Base-by-base conservation (phyloP, 805 yeast genomes). In the Cyberlindnera samutprakarnensis region DNA sequence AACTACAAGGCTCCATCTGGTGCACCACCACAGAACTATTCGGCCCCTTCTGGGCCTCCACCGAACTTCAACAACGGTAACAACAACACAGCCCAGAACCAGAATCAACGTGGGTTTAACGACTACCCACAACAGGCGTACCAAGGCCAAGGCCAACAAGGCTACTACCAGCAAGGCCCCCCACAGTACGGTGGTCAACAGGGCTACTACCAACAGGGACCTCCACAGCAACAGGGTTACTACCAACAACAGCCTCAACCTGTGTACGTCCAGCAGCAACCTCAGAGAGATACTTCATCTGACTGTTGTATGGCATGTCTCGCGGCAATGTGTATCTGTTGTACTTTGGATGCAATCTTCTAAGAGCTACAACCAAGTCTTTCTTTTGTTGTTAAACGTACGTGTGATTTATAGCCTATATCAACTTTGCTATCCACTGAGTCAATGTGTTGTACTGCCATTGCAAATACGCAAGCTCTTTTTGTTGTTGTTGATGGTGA, bases 251-350 rank as follows among this genome's bases (percentile, higher is more conserved):
- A 63, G 39, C 73, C 58, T 33, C 75, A 69, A 42, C 75, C 75
- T 0, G 60, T 69, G 9, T 70, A 70, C 31, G 74, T 69, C 15
- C 77, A 70, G 42, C 75, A 68, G 42, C 67, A 68, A 42, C 67
- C 53, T 31, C 67, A 64, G 7, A 23, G 48, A 15, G 60, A 58
- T 29, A 59, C 58, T 33, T 52, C 57, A 13, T 50, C 53, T 9
- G 68, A 57, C 38, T 72, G 77, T 53, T 54, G 69, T 44, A 54
- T 68, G 44, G 77, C 69, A 10, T 71, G 77, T 57, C 48, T 72
- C 27, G 75, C 71, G 15, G 75, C 71, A 16, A 35, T 70, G 50
- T 72, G 78, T 64, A 40, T 71, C 37, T 72, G 78, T 48, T 70
- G 73, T 49, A 66, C 77, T 17, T 43, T 72, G 37, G 76, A 71